Evolutionary conservation across 129 eudicot species (phyloP).

Genomic region (Tagetes patula): DNA sequence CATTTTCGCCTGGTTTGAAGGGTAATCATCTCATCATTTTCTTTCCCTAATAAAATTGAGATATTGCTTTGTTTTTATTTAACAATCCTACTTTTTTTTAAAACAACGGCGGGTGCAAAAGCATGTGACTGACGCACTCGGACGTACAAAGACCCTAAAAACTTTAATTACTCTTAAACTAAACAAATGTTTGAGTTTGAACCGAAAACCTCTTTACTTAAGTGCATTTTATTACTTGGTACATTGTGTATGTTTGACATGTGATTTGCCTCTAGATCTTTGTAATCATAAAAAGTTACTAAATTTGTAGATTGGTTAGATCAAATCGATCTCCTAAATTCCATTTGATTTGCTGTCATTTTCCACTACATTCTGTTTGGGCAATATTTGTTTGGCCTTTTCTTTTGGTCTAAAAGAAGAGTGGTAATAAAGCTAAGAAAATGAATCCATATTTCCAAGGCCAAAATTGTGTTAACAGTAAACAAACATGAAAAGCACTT

Average conservation of each 20-base stretch:
- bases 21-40: too few relatives aligned
- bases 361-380: slow-evolving; percentile 41
- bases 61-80: too few relatives aligned
- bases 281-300: neutral
- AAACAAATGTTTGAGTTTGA: too few relatives aligned
- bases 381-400: slow-evolving; percentile 21
- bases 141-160: too few relatives aligned
- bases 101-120: too few relatives aligned
- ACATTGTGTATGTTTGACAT: neutral
- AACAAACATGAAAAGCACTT: slow-evolving; percentile 16
- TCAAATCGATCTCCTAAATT: slow-evolving; percentile 18
- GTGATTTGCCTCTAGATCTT: neutral
- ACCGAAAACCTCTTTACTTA: too few relatives aligned
- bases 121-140: too few relatives aligned
- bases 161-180: too few relatives aligned
- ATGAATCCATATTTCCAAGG: slow-evolving; percentile 37
- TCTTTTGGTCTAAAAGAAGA: slow-evolving; percentile 21
- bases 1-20: too few relatives aligned
- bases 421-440: slow-evolving; percentile 19
- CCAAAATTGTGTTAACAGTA: slow-evolving; percentile 35
- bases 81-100: too few relatives aligned
- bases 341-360: slow-evolving; percentile 34
- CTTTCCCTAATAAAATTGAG: too few relatives aligned
- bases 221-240: too few relatives aligned
- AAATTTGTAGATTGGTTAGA: slow-evolving; percentile 10